Evolutionary conservation across 257 asterid species (phyloP), one percentile per base, ranked within the genome.

Genomic region (Petunia secreta): DNA sequence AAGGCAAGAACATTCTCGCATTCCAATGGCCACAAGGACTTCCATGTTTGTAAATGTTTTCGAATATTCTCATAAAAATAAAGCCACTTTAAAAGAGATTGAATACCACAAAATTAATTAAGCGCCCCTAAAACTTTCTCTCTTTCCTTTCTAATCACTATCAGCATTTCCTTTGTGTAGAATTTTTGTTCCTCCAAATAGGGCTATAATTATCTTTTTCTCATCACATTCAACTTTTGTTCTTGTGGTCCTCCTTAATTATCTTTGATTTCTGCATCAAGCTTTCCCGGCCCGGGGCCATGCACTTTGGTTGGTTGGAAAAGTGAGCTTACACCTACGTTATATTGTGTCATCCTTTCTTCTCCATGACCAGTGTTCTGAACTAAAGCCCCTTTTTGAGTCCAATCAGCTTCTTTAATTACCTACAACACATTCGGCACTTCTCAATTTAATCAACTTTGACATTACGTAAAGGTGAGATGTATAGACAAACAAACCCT

Each of bases 221-320:
- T 41, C 39, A 14, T 63, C 14, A n/a, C 64, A 77, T 82, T 80
- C 69, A 59, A 58, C 52, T 53, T 36, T 64, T 68, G 59, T 77
- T 25, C 58, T 69, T 63, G 80, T 55, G 80, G 74, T 11, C 15
- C 10, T 75, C 80, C 73, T 64, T 74, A 74, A 39, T 63, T 54
- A 34, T 48, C 83, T 43, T 52, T 58, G 60, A 74, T 37, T 6
- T 50, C 50, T 25, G 79, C 25, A 14, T 43, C 59, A 44, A 44
- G n/a, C 80, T 74, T 64, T 75, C 46, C 37, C 54, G 25, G 25
- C 46, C 37, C 54, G 25, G 25, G 25, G 25, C 25, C 10, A 16
- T 44, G 64, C 82, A 82, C 85, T 77, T 67, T 77, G 82, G 64
- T 77, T 60, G 73, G 67, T 41, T 67, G 78, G 16, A 54, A 75